Base-by-base conservation (phyloP, 2,329 filamentous ascomycete species). In the Pseudogymnoascus sp. region DNA sequence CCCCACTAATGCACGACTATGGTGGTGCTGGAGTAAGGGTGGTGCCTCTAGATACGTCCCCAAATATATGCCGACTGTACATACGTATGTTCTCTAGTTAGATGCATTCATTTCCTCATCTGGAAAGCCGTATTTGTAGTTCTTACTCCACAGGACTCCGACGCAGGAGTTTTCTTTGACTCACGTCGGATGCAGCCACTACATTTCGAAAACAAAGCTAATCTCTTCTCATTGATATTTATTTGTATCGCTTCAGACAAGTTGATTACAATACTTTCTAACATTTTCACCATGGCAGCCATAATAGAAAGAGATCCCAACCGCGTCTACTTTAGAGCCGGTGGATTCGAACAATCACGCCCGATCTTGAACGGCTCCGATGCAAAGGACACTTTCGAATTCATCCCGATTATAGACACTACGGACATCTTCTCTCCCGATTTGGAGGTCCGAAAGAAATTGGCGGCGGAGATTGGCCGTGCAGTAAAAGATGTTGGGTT, bases 401-500 rank as follows among this genome's bases (percentile, higher is more conserved):
- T 35, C n/a, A 62, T 65, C 35, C 62, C 62, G 3, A 58, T 59
- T 21, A 21, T 33, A 59, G 55, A 29, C 13, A 62, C 76, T 10
- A 62, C 67, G 3, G 58, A 64, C 2, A 73, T 67, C 3, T 66
- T 75, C 25, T 66, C 72, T 60, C 65, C 67, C 1, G 66, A 71
- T 39, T 42, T 72, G 0, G 64, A 70, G 7, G 68, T 67, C 2
- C 69, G 73, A 0, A 71, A 72, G 29, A 61, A 61, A 10, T 65
- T 75, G 5, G 74, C 75, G 0, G 36, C 63, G 1, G 58, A 70
- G 29, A 67, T 77, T 1, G 69, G 68, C 33, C 62, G 69, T 10
- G 75, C 75, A 0, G 71, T 72, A 1, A 67, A 71, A 27, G 71
- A 67, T 8, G 74, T 71, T 0, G 74, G 74, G 1, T 76, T 76